Base-by-base conservation (phyloP, 768 basidiomycete species). In the Auriscalpium orientale region DNA sequence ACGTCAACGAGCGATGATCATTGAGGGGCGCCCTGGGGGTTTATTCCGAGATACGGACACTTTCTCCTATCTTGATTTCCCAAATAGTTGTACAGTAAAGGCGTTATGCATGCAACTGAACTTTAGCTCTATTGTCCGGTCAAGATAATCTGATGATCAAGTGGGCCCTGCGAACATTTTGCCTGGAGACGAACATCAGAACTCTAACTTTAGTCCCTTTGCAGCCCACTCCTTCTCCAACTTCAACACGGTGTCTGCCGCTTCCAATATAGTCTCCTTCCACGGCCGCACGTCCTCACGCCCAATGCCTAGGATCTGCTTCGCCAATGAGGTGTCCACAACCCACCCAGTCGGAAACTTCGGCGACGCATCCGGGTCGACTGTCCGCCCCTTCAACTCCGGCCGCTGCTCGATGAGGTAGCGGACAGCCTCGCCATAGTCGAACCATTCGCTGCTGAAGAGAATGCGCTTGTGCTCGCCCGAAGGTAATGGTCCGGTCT, bases 1-100 rank as follows among this genome's bases (percentile, higher is more conserved):
- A 78, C 62, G 64, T 73, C 11, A 72, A 78, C 55, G 74, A 79
- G 54, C 72, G 71, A n/a, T 75, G 59, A 65, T 47, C 35, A 22
- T 34, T 48, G 46, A 6, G 20, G 20, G 28, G 40, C 22, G 38
- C 51, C 34, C 28, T 28, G 28, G 2, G 28, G 28, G 28, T 4
- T 28, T 28, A 12, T 47, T 47, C 3, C 6, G 15, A 47, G 12
- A 13, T 28, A 20, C 40, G 13, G 12, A 10, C 45, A 15, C 37
- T 51, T 50, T 50, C 50, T 40, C 22, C 28, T 49, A 46, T 12
- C 9, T 40, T 38, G 54, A 56, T 55, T 18, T 48, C 34, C 36
- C 38, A 46, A 20, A 45, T 38, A 47, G 49, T 54, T 55, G 46
- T 28, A 28, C 46, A 18, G 15, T 43, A 43, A 28, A 28, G 4